Evolutionary conservation across 176 grass and related monocot genomes (phyloP).

Genomic region (Triticum dicoccoides): DNA sequence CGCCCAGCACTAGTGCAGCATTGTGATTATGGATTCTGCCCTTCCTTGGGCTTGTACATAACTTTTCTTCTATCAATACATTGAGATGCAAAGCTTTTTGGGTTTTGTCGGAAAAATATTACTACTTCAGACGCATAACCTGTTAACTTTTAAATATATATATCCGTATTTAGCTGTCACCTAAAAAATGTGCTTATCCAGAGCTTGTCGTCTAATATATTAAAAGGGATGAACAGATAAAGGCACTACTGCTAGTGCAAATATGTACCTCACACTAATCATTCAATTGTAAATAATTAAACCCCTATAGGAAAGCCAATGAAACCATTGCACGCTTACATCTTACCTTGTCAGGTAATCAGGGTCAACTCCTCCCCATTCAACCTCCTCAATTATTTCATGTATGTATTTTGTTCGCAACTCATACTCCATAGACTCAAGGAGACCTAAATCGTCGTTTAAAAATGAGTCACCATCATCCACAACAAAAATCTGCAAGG

Average conservation of each 20-base stretch:
- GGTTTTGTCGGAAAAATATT: not conserved
- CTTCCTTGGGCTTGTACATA: not conserved
- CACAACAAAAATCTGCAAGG: constrained; percentile 76
- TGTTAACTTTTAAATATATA: constrained; percentile 5
- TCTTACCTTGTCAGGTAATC: constrained; percentile 88
- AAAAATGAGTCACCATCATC: constrained; percentile 71
- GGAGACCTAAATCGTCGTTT: constrained; percentile 77
- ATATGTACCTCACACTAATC: not conserved
- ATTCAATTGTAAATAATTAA: constrained; percentile 32
- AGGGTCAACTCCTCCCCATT: constrained; percentile 73
- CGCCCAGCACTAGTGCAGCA: not conserved
- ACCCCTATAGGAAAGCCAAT: not conserved
- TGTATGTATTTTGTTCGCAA: constrained; percentile 76
- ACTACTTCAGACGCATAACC: not conserved
- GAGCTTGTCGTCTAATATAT: constrained; percentile 1
- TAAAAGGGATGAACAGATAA: constrained; percentile 18
- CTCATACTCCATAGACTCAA: constrained; percentile 88
- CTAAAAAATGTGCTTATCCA: not conserved
- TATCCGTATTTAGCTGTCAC: constrained; percentile 7
- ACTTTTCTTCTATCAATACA: not conserved
- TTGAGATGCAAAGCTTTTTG: not conserved
- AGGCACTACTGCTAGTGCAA: not conserved
- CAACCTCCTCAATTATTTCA: constrained; percentile 86
- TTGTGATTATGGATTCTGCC: not conserved
- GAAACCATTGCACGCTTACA: constrained; percentile 13